phyloP scores from a whole-genome alignment of 139 green algal species.

The Parachlorella kessleri region DNA sequence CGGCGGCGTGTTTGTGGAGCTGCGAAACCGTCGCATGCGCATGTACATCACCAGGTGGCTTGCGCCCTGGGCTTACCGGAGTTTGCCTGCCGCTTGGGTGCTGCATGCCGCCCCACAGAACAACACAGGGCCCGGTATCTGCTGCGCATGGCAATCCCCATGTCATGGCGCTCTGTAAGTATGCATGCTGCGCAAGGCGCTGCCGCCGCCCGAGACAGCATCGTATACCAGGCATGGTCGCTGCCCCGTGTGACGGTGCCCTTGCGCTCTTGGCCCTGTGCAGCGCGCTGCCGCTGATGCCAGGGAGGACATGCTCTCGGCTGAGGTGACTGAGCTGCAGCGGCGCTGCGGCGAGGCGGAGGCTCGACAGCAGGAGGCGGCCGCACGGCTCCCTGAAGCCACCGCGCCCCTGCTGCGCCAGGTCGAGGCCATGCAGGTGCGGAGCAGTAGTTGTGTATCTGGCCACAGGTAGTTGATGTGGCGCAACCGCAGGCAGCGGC shows the following conservation, averaged over 20 bases:
- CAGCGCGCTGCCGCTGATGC: conserved; percentile 33
- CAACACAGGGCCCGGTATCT: too few relatives aligned
- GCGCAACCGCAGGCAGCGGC: too few relatives aligned
- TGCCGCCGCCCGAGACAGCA: too few relatives aligned
- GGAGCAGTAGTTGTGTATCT: too few relatives aligned
- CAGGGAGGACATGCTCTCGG: conserved; percentile 49
- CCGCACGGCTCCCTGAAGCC: conserved; percentile 83
- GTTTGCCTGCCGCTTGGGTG: neutral
- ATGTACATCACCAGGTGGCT: too few relatives aligned
- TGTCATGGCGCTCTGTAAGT: too few relatives aligned
- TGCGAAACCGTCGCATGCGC: neutral
- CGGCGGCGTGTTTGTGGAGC: neutral
- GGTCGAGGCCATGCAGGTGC: conserved; percentile 85
- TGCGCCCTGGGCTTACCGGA: too few relatives aligned
- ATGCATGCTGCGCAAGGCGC: too few relatives aligned
- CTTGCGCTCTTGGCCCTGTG: neutral
- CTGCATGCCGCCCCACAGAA: neutral
- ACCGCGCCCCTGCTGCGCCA: conserved; percentile 91
- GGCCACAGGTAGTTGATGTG: too few relatives aligned
- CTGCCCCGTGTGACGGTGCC: too few relatives aligned
- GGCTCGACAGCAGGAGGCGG: conserved; percentile 86
- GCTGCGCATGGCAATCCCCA: too few relatives aligned
- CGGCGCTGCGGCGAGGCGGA: conserved; percentile 79
- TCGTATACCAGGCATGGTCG: too few relatives aligned
- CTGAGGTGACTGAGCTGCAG: conserved; percentile 74